phyloP scores from a whole-genome alignment of 2,329 filamentous ascomycete species.

The Neodidymelliopsis sp. region DNA sequence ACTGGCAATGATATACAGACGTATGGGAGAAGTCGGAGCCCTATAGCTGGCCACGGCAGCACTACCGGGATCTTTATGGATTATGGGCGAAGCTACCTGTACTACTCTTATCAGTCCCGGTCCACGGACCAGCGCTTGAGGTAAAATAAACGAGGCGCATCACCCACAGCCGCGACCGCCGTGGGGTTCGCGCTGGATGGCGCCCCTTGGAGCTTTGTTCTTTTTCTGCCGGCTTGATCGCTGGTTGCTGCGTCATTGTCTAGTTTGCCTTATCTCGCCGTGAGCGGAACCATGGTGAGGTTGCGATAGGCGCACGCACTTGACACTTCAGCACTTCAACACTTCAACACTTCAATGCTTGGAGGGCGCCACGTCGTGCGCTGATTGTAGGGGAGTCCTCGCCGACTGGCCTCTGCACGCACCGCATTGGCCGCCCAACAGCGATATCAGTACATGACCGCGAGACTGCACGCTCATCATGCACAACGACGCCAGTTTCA shows the following conservation, averaged over 20 bases:
- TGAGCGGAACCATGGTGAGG: constrained; percentile 19
- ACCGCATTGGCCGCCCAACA: constrained; percentile 12
- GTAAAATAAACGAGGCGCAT: constrained; percentile 47
- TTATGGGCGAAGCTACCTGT: constrained; percentile 37
- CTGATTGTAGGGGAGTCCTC: constrained; percentile 15
- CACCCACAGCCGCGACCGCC: constrained; percentile 43
- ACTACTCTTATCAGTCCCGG: constrained; percentile 49
- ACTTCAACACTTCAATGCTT: too few species aligned
- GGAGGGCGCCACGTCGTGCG: constrained; percentile 23
- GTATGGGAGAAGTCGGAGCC: constrained; percentile 42
- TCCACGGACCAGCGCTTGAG: constrained; percentile 42
- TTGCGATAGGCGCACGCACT: constrained; percentile 24
- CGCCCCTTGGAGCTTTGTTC: constrained; percentile 43
- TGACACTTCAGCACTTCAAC: constrained; percentile 7
- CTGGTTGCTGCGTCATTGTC: constrained; percentile 39
- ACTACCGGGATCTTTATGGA: constrained; percentile 44
- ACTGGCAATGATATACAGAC: constrained; percentile 40
- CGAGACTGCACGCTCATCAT: too few species aligned
- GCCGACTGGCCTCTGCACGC: constrained; percentile 18
- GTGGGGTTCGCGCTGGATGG: constrained; percentile 49
- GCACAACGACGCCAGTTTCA: constrained; percentile 28
- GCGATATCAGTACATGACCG: constrained; percentile 10
- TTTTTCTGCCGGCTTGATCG: constrained; percentile 37
- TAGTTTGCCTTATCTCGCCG: constrained; percentile 36
- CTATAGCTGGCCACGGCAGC: constrained; percentile 40